Percentiles rank a stretch among this genome's conserved stretches.
These are phyloP conservation scores for Torrubiella hemipterigena DNA, from an alignment of 2,329 filamentous ascomycete genomes.

Conservation along the genomic window DNA sequence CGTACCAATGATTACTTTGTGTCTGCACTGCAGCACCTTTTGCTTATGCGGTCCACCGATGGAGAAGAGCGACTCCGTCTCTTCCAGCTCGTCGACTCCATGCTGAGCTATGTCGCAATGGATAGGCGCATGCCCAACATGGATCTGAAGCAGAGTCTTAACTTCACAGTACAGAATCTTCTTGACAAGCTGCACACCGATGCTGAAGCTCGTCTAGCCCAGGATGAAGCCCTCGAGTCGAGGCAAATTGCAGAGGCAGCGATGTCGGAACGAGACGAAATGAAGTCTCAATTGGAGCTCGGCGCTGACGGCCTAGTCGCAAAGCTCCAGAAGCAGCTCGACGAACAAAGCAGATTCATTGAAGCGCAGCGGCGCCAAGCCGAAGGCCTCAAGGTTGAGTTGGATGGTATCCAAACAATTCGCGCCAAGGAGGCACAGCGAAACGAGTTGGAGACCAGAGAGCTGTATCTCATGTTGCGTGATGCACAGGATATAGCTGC, in stretches of 20 bases:
- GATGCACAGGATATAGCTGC: conserved; percentile 95
- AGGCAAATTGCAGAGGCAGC: conserved; percentile 91
- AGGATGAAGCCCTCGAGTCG: conserved; percentile 83
- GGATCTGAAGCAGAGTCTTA: conserved; percentile 94
- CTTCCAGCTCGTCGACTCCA: conserved; percentile 97
- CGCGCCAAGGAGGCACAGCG: conserved; percentile 84
- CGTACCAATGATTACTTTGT: conserved; percentile 91
- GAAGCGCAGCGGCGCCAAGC: conserved; percentile 78
- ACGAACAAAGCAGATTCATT: conserved; percentile 84
- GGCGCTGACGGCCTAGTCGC: conserved; percentile 88
- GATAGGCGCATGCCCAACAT: conserved; percentile 89
- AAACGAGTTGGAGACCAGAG: conserved; percentile 90
- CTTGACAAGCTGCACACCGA: conserved; percentile 95
- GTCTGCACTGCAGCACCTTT: conserved; percentile 86
- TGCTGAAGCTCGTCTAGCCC: conserved; percentile 81
- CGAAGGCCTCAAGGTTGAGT: conserved; percentile 77
- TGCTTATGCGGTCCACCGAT: conserved; percentile 84
- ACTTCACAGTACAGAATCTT: conserved; percentile 91
- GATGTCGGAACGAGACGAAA: conserved; percentile 91
- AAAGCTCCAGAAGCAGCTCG: conserved; percentile 86
- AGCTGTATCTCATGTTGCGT: conserved; percentile 94
- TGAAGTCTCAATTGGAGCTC: conserved; percentile 76
- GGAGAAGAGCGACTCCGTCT: conserved; percentile 84
- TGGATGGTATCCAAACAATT: conserved; percentile 75
- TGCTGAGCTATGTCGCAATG: conserved; percentile 99